These are phyloP conservation scores for Chamaenerion angustifolium DNA, from an alignment of 345 rosid species.

Conservation along the genomic window DNA sequence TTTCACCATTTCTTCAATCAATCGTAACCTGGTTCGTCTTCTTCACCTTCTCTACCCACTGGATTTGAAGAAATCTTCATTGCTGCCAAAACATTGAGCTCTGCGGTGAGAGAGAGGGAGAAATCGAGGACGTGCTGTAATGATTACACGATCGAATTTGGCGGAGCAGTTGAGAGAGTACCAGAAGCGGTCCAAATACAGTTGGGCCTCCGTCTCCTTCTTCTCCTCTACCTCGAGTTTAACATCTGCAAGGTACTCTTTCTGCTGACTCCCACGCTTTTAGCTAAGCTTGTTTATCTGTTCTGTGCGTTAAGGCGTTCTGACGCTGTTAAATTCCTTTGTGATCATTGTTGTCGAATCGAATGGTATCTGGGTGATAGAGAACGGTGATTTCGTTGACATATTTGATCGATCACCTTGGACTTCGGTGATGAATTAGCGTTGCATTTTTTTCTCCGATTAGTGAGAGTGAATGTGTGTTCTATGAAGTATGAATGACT, in stretches of 20 bases:
- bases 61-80: not conserved
- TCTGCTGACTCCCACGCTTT: not conserved
- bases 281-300: not conserved
- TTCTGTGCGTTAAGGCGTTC: no score
- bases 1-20: no score
- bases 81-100: conserved; percentile 2
- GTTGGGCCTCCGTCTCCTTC: conserved; percentile 91
- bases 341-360: no score
- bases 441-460: no score
- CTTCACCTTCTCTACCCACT: not conserved
- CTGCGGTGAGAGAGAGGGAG: not conserved
- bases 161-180: conserved; percentile 90
- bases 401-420: no score
- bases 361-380: no score
- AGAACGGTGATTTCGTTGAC: no score
- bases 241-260: conserved; percentile 50
- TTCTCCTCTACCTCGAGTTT: conserved; percentile 76
- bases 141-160: conserved; percentile 95
- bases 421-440: no score
- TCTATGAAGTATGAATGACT: no score
- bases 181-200: conserved; percentile 89
- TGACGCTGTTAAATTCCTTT: no score
- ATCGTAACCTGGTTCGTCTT: no score
- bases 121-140: conserved; percentile 9
- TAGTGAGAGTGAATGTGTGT: no score